Evolutionary conservation across 441 rosid species (phyloP).

Genomic region (Populus hybrid): DNA sequence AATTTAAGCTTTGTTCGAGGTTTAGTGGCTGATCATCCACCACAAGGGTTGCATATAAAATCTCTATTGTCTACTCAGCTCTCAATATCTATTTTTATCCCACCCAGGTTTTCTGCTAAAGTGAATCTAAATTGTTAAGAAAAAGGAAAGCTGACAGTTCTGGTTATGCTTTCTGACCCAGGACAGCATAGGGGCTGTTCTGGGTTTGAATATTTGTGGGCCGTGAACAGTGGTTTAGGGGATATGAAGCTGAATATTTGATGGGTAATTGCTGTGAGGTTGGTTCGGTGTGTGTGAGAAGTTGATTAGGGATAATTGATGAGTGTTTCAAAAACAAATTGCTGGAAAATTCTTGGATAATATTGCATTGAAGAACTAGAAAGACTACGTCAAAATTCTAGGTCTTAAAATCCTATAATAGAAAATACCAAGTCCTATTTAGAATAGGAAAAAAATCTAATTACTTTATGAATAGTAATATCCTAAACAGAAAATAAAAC

Average conservation of each 20-base stretch:
- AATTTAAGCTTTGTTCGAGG: background rate
- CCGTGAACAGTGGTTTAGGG: background rate
- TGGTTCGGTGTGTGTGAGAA: background rate
- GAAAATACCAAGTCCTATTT: too few relatives aligned
- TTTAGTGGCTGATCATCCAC: background rate
- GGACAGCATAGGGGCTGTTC: background rate
- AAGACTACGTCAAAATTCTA: background rate
- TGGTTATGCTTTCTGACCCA: background rate
- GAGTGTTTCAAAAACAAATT: background rate
- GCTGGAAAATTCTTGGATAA: background rate
- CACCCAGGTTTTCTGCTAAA: background rate
- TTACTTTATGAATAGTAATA: too few relatives aligned
- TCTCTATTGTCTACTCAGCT: background rate
- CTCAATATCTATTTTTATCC: background rate
- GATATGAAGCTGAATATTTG: background rate
- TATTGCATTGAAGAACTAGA: background rate
- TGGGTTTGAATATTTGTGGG: background rate
- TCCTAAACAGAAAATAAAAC: too few relatives aligned
- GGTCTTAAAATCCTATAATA: background rate
- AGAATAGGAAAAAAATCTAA: too few relatives aligned
- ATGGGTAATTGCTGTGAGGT: background rate
- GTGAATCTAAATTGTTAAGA: background rate
- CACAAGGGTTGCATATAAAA: background rate
- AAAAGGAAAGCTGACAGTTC: background rate
- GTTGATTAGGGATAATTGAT: background rate